Evolutionary conservation across 1,139 yeast genomes (phyloP), one percentile per base, ranked within the genome.

Genomic region (Lodderomyces margitis): DNA sequence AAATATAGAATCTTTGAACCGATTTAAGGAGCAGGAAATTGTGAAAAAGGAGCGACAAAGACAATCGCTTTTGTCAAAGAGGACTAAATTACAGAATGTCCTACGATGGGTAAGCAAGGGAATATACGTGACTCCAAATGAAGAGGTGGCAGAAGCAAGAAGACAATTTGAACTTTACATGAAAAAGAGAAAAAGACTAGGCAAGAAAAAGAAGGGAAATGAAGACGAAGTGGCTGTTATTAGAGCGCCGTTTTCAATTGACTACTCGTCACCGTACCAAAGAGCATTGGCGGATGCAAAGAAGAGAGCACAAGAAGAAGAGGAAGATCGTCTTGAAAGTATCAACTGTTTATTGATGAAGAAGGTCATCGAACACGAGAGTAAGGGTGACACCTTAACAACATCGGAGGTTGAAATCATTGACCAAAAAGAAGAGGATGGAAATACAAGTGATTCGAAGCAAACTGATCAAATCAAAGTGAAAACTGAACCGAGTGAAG

Each of bases 21-120:
- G 75, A 54, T 91, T 87, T 55, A 79, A 83, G 53, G 94, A 91
- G 53, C 92, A 87, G 58, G 98, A 92, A 59, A 71, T 85, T 36
- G 83, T 81, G 36, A 84, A 87, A 55, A 88, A 87, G 59, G 83
- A 83, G 58, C 76, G 77, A 42, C 91, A 91, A 56, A 68, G 91
- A 44, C 88, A 84, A 34, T 67, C 86, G 46, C 77, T 87, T 60
- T 70, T 80, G 46, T 83, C 85, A 57, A 78, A 75, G 51, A 75
- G 91, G 46, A 68, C 70, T 25, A 81, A 78, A 48, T 64, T 87
- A 49, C 68, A 65, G 1, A 74, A 83, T 44, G 78, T 82, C 6
- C 56, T 87, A 12, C 65, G 87, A 39, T 66, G 74, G 36, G 57
- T 64, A 7, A 74, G 83, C 39, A 55, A 59, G 36, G 75, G 70